Base-by-base conservation (phyloP, 768 basidiomycete species). In the Tylopilus balloui region DNA sequence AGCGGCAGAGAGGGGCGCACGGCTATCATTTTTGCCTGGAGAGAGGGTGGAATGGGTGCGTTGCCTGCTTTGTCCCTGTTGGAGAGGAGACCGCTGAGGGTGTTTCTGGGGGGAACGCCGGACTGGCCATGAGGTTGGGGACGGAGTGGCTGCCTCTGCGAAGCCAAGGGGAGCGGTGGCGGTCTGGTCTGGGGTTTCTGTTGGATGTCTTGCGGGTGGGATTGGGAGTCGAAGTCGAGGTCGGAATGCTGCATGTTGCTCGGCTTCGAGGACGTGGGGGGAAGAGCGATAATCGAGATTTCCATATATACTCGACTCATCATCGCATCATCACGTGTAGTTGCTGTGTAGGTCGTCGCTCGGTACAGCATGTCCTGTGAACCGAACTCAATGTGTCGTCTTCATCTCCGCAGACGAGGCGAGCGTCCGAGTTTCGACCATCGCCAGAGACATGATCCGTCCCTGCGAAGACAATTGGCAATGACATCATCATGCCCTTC, bases 1-100 rank as follows among this genome's bases (percentile, higher is more conserved):
- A 15, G 15, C 10, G 4, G 38, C 23, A 1, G 12, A 19, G 28
- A 13, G 31, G 37, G 36, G 74, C 81, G 58, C 64, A 94, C 92
- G 24, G 86, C 89, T 35, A 88, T 89, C 86, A 97, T 88, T 74
- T 92, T 96, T 53, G 89, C 91, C 64, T 93, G 92, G 38, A 98
- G 77, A 39, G 81, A 78, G 0, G 93, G 90, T 0, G 94, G 94
- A 53, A 98, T 88, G 40, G 87, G 85, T 0, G 85, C 85, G 17
- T 78, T 67, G 35, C 71, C 60, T 50, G 66, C 52, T 48, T 62
- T 66, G 69, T 69, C 54, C 48, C 64, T 66, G 69, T 69, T 73
- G 36, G 71, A 64, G 53, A 82, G 75, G 38, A 83, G 71, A 49
- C 71, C 67, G 21, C 65, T 65, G 43, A 67, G 57, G 31, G 66